Conservation (phyloP, 2,329 filamentous ascomycete genomes). For the Plenodomus tracheiphilus region DNA sequence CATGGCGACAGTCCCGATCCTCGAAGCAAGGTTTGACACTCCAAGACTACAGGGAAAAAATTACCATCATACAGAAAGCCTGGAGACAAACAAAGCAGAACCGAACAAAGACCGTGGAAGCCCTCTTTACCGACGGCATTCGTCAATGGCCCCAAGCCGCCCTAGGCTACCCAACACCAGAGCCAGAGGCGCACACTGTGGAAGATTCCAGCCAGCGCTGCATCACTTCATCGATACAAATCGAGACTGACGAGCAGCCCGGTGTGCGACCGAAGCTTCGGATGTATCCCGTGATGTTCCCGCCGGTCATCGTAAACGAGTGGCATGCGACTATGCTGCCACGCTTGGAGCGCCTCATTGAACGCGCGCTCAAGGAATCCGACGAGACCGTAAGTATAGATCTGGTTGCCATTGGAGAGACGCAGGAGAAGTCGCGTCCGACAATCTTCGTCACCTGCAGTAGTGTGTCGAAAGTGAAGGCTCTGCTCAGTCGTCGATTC, state of each 20-base stretch:
- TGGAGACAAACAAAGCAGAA: slow-evolving; percentile 43
- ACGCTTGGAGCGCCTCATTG: slow-evolving; percentile 71
- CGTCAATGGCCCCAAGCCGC: slow-evolving; percentile 41
- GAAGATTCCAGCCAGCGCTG: slow-evolving; percentile 23
- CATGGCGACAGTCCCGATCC: slow-evolving; percentile 33
- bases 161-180: slow-evolving; percentile 38
- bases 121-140: slow-evolving; percentile 35
- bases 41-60: slow-evolving; percentile 45
- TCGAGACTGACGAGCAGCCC: slow-evolving; percentile 36
- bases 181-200: slow-evolving; percentile 30
- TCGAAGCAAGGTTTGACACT: slow-evolving; percentile 26
- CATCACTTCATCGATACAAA: slow-evolving; percentile 39
- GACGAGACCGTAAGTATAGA: slow-evolving; percentile 79
- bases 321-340: slow-evolving; percentile 75
- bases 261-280: slow-evolving; percentile 39
- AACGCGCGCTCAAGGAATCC: slow-evolving; percentile 71
- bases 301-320: slow-evolving; percentile 66
- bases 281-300: slow-evolving; percentile 55
- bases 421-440: slow-evolving; percentile 65
- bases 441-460: slow-evolving; percentile 79
- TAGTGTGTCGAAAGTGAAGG: slow-evolving; percentile 72
- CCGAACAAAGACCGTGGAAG: slow-evolving; percentile 33
- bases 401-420: slow-evolving; percentile 73
- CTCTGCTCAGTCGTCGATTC: slow-evolving; percentile 70
- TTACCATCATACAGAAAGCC: slow-evolving; percentile 42